Percentiles rank a stretch among this genome's conserved stretches.
Evolutionary conservation across 495 filamentous ascomycete species (phyloP).

Genomic region (Talaromyces liani): DNA sequence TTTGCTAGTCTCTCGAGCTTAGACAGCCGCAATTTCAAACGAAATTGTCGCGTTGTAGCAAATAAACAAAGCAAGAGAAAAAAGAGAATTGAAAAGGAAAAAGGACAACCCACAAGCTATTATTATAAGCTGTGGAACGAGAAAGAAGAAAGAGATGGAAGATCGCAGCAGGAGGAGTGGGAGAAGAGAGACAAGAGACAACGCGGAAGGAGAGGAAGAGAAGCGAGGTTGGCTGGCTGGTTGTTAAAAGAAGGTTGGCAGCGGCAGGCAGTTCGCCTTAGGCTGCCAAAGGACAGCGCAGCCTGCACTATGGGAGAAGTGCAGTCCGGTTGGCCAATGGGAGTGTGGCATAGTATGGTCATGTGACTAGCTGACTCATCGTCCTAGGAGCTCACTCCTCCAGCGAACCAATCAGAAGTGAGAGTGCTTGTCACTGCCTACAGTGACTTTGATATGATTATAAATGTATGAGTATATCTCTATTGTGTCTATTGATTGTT

Average conservation of each 20-base stretch:
- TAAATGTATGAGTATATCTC: too few relatives aligned
- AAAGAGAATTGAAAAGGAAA: constrained; percentile 2
- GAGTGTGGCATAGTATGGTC: not conserved
- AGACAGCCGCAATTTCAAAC: not conserved
- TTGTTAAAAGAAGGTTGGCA: constrained; percentile 3
- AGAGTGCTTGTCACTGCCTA: too few relatives aligned
- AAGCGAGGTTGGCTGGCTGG: not conserved
- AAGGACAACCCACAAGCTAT: not conserved
- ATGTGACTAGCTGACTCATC: constrained; percentile 7
- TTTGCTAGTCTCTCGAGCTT: not conserved
- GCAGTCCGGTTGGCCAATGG: not conserved
- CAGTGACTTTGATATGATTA: too few relatives aligned
- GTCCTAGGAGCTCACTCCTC: not conserved
- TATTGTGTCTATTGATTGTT: not conserved
- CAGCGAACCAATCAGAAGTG: not conserved
- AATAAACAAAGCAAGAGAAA: not conserved
- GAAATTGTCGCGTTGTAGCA: not conserved
- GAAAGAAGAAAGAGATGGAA: constrained; percentile 6
- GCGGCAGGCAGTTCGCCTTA: not conserved
- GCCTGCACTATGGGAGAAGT: not conserved
- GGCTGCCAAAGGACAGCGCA: not conserved
- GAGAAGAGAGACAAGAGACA: constrained; percentile 11
- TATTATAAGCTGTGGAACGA: not conserved
- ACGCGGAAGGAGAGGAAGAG: constrained; percentile 7
- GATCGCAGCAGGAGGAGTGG: constrained; percentile 8